A percentile compares a stretch with the other conserved stretches of the same genome.
Evolutionary conservation across 1,284 basidiomycete genomes (phyloP).

Genomic region (Trametes polyzona): DNA sequence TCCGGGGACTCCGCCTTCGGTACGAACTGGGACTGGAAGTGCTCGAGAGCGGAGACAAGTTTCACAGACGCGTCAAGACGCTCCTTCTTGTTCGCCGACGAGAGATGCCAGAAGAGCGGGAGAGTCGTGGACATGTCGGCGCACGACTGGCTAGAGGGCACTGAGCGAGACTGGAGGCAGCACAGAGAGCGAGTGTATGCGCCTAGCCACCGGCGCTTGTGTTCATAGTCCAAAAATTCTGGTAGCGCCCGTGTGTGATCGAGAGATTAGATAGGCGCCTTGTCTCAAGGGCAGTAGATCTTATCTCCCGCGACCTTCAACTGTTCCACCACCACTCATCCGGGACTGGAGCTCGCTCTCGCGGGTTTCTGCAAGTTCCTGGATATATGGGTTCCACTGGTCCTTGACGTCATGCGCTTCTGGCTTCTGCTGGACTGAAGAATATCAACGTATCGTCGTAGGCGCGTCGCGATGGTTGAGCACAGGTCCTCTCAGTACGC

Average conservation of each 20-base stretch:
- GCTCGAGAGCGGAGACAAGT: slow-evolving; percentile 79
- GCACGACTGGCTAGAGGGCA: background rate
- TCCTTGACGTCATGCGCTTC: no score
- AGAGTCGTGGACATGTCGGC: slow-evolving; percentile 77
- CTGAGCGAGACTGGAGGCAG: background rate
- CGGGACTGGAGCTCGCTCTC: no score
- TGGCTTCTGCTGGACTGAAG: no score
- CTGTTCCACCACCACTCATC: no score
- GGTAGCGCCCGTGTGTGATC: slow-evolving; percentile 7
- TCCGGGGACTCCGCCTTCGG: slow-evolving; percentile 49
- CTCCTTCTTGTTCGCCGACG: slow-evolving; percentile 80
- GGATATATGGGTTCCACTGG: no score
- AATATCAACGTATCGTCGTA: no score
- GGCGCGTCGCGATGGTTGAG: no score
- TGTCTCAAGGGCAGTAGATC: background rate
- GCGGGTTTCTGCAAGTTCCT: no score
- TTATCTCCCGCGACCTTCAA: slow-evolving; percentile 14
- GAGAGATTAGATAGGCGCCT: slow-evolving; percentile 22
- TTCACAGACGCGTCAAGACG: slow-evolving; percentile 87
- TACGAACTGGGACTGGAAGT: slow-evolving; percentile 73
- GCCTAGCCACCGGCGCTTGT: no score
- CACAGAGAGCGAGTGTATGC: no score
- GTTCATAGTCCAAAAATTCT: slow-evolving; percentile 21
- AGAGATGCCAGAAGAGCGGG: slow-evolving; percentile 93
- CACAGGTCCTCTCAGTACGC: no score